Conservation (phyloP, 441 rosid species). For the Theobroma grandiflorum region DNA sequence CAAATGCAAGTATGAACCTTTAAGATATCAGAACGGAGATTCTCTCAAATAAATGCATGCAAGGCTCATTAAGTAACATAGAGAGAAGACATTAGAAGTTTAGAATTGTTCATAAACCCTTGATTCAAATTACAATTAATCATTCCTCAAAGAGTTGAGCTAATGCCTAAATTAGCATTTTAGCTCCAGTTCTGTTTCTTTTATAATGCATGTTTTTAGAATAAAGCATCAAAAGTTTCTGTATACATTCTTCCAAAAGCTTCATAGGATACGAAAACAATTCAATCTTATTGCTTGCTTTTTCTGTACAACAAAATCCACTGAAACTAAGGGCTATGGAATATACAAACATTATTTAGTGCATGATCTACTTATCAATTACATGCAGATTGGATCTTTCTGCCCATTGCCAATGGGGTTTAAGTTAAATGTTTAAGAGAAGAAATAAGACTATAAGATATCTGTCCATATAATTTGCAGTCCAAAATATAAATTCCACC, state of each 20-base stretch:
- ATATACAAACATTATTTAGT: not conserved
- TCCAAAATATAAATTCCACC: not conserved
- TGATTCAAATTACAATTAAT: not conserved
- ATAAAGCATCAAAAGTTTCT: conserved; percentile 5
- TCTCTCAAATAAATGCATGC: conserved; percentile 12
- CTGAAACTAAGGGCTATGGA: not conserved
- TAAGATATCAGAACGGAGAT: not conserved
- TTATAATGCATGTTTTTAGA: not conserved
- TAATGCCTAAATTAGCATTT: not conserved
- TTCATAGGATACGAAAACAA: not conserved
- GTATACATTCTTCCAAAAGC: not conserved
- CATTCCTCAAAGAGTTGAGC: not conserved
- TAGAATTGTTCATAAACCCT: not conserved
- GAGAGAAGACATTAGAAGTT: not conserved
- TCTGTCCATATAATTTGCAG: not conserved
- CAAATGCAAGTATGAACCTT: not conserved
- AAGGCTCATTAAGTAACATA: not conserved
- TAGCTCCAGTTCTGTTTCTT: not conserved
- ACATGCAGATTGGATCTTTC: not conserved
- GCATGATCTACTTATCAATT: not conserved
- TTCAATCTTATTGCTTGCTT: not conserved
- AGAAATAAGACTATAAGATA: not conserved
- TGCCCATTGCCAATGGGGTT: not conserved
- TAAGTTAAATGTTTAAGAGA: not conserved
- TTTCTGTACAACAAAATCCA: not conserved